Percentiles rank a stretch among this genome's conserved stretches.
Conservation (phyloP, 495 filamentous ascomycete genomes). For the Xylaria sp. region DNA sequence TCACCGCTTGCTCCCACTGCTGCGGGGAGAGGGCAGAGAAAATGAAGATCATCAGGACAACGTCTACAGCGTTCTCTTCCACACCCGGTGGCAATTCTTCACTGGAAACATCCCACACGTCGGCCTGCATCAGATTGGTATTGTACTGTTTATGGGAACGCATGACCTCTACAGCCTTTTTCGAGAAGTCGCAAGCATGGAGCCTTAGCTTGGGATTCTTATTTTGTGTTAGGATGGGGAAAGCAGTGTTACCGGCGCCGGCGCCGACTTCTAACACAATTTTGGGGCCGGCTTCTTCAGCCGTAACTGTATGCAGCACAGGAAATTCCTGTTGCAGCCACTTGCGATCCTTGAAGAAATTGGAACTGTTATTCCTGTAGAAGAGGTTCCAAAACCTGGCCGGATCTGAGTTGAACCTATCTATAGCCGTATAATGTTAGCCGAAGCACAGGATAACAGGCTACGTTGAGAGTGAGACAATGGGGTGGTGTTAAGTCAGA, state of each 20-base stretch:
- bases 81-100: conserved; percentile 77
- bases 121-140: conserved; percentile 72
- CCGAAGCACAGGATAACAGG: conserved; percentile 20
- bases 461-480: conserved; percentile 14
- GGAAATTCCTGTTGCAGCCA: conserved; percentile 97
- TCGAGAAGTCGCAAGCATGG: conserved; percentile 93
- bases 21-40: conserved; percentile 87
- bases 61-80: conserved; percentile 77
- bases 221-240: conserved; percentile 83
- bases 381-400: conserved; percentile 97
- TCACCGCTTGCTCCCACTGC: conserved; percentile 84
- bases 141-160: conserved; percentile 69
- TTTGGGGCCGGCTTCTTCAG: conserved; percentile 63
- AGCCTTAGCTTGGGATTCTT: conserved; percentile 78
- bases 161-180: conserved; percentile 89
- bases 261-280: conserved; percentile 90
- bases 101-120: conserved; percentile 88
- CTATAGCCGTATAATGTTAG: conserved; percentile 49
- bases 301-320: conserved; percentile 72
- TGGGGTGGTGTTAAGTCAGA: conserved; percentile 52
- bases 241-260: conserved; percentile 94
- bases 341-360: conserved; percentile 99
- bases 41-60: conserved; percentile 94
- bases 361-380: conserved; percentile 91
- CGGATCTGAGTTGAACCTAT: conserved; percentile 84